These are phyloP conservation scores for Silene noctiflora DNA, from an alignment of 179 eudicot genomes.

Conservation along the genomic window DNA sequence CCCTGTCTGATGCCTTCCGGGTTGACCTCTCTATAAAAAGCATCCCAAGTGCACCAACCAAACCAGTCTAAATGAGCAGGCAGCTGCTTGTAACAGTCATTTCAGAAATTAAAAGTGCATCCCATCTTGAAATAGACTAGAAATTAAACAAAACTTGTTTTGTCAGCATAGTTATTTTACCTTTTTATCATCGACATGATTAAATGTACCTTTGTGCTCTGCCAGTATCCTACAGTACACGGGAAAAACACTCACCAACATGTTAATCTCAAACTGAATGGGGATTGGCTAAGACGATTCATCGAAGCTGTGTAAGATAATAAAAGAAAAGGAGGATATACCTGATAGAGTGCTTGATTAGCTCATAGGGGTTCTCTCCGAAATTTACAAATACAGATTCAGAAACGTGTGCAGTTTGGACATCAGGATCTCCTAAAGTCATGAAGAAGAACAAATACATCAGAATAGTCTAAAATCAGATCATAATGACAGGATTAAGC, in stretches of 20 bases:
- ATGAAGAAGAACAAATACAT: neutral
- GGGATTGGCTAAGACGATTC: no score
- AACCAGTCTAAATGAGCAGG: conserved; percentile 76
- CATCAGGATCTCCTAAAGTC: conserved; percentile 42
- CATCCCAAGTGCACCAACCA: conserved; percentile 95
- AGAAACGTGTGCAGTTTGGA: conserved; percentile 36
- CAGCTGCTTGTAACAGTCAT: conserved; percentile 31
- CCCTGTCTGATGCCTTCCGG: conserved; percentile 66
- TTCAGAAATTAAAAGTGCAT: neutral
- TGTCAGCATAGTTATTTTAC: conserved; percentile 23
- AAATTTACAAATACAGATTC: conserved; percentile 58
- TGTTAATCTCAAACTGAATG: no score
- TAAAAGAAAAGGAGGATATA: conserved; percentile 20
- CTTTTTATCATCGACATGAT: conserved; percentile 56
- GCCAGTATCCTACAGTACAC: conserved; percentile 45
- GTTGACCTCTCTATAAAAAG: conserved; percentile 63
- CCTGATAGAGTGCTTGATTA: conserved; percentile 55
- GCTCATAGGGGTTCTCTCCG: conserved; percentile 59
- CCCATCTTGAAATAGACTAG: neutral
- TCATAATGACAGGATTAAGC: neutral
- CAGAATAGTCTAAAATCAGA: neutral
- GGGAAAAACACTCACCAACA: no score
- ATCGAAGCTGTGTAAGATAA: no score
- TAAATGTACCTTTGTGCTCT: conserved; percentile 55
- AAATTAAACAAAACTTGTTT: neutral